These are phyloP conservation scores for Pythium oligandrum DNA, from an alignment of 352 stramenopile genomes.

Conservation along the genomic window DNA sequence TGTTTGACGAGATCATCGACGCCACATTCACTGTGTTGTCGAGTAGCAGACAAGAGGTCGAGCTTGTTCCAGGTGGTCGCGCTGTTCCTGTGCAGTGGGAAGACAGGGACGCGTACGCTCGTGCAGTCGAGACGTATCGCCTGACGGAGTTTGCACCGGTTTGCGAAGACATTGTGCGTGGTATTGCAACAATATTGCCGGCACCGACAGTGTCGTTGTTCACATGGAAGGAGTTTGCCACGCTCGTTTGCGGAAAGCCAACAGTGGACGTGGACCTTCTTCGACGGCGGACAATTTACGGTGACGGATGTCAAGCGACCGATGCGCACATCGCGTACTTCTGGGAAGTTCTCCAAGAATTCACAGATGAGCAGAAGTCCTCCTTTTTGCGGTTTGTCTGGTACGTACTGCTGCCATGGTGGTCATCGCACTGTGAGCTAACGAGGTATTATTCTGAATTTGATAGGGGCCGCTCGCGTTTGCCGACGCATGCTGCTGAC, in stretches of 20 bases:
- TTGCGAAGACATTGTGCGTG: constrained; percentile 66
- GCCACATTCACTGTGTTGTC: constrained; percentile 87
- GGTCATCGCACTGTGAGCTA: no score
- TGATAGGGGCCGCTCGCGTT: constrained; percentile 66
- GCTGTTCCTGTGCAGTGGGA: constrained; percentile 86
- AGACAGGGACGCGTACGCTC: constrained; percentile 83
- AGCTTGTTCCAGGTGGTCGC: constrained; percentile 77
- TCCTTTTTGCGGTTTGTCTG: constrained; percentile 88
- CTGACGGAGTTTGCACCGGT: constrained; percentile 77
- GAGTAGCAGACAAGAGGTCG: constrained; percentile 66
- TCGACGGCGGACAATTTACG: constrained; percentile 85
- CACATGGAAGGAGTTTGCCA: constrained; percentile 85
- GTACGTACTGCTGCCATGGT: constrained; percentile 22
- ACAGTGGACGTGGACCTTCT: constrained; percentile 87
- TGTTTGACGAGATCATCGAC: constrained; percentile 91
- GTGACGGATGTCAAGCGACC: constrained; percentile 78
- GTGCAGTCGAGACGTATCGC: constrained; percentile 72
- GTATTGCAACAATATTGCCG: constrained; percentile 85
- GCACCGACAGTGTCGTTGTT: constrained; percentile 75
- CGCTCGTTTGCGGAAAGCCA: constrained; percentile 87
- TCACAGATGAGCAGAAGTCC: constrained; percentile 88
- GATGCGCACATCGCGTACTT: constrained; percentile 89
- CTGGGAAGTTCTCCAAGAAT: constrained; percentile 85
- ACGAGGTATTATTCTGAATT: constrained; percentile 4
- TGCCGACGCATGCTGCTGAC: constrained; percentile 87